These are phyloP conservation scores for Plectranthus barbatus DNA, from an alignment of 257 asterid genomes.

Conservation along the genomic window DNA sequence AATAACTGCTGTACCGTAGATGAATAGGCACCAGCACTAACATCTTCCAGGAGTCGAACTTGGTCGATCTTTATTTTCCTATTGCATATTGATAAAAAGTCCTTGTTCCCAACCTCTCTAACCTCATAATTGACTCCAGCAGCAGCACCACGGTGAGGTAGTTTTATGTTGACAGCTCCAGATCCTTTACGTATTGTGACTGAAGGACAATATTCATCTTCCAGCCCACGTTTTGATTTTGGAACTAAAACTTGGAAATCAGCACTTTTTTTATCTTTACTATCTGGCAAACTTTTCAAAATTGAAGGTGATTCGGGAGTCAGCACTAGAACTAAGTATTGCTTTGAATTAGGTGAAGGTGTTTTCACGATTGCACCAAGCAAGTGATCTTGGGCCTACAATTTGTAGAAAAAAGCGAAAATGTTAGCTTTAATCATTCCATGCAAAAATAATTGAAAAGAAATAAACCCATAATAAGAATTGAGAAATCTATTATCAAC, in stretches of 20 bases:
- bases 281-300: conserved; percentile 32
- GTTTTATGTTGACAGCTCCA: conserved; percentile 59
- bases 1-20: conserved; percentile 63
- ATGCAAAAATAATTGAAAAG: conserved; percentile 10
- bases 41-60: conserved; percentile 88
- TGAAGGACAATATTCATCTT: conserved; percentile 70
- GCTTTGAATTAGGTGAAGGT: conserved; percentile 58
- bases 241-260: conserved; percentile 71
- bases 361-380: conserved; percentile 80
- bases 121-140: conserved; percentile 87
- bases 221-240: conserved; percentile 85
- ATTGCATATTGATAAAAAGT: conserved; percentile 71
- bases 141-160: conserved; percentile 77
- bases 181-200: conserved; percentile 71
- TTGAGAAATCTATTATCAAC: conserved; percentile 5
- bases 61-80: conserved; percentile 64
- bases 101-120: conserved; percentile 58
- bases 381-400: conserved; percentile 89
- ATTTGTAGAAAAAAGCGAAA: conserved; percentile 5
- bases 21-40: conserved; percentile 81
- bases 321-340: conserved; percentile 75
- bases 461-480: conserved; percentile 7
- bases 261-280: conserved; percentile 35
- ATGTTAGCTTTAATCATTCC: conserved; percentile 1
- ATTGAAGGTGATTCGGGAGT: conserved; percentile 62